Percentiles rank a stretch among this genome's conserved stretches.
Evolutionary conservation across 73 alveolate genomes (phyloP).

Genomic region (Uronychia setigera): DNA sequence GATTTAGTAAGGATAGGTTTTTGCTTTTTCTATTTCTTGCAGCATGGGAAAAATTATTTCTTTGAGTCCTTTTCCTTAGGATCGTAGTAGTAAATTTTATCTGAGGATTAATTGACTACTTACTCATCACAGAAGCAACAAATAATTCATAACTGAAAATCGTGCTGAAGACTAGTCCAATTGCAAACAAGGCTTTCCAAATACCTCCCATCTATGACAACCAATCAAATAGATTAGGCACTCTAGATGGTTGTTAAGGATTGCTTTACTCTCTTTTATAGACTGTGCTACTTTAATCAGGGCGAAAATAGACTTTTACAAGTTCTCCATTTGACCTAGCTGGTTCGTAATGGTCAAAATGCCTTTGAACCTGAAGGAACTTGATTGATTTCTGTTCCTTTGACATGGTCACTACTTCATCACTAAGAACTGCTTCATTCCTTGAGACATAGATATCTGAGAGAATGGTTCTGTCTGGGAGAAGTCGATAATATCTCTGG

Average conservation of each 20-base stretch:
- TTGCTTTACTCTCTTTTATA: not conserved
- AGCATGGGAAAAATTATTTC: too few relatives aligned
- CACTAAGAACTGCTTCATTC: not conserved
- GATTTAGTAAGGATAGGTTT: too few relatives aligned
- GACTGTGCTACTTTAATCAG: not conserved
- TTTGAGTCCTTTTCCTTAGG: not conserved
- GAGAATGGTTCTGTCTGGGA: not conserved
- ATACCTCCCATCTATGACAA: not conserved
- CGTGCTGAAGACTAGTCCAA: not conserved
- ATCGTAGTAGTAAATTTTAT: not conserved
- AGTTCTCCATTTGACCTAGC: not conserved
- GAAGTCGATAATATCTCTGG: not conserved
- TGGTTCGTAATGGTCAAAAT: not conserved
- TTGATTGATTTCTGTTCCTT: not conserved
- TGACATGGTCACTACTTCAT: not conserved
- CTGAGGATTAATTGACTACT: not conserved
- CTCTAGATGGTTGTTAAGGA: not conserved
- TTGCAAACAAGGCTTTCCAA: conserved; percentile 8
- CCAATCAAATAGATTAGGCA: not conserved
- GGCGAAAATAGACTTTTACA: not conserved
- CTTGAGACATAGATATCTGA: conserved; percentile 1
- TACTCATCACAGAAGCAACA: conserved; percentile 1
- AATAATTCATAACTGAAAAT: not conserved
- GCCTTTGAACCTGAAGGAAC: not conserved
- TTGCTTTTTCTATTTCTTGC: too few relatives aligned